Conservation (phyloP, 2,329 filamentous ascomycete species). For the Hypocreales sp. region DNA sequence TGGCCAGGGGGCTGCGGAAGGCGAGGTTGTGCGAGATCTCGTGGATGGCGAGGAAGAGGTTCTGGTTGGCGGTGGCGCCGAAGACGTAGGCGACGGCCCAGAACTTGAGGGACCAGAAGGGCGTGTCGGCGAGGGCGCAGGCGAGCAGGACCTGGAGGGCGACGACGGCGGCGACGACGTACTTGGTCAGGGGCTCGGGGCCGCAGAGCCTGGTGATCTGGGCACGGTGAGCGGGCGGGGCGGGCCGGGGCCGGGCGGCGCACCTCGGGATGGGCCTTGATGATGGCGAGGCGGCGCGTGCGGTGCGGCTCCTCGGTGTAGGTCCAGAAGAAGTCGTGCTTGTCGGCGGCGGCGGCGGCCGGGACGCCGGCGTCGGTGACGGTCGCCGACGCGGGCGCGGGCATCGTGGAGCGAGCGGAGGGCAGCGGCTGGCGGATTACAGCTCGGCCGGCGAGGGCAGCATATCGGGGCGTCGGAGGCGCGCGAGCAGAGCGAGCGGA, state of each 20-base stretch:
- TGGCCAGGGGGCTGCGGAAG: conserved; percentile 65
- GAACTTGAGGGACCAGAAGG: conserved; percentile 73
- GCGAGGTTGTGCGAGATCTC: conserved; percentile 98
- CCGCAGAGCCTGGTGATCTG: conserved; percentile 95
- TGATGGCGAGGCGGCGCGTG: conserved; percentile 80
- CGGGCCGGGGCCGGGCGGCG: no score
- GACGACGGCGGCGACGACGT: conserved; percentile 73
- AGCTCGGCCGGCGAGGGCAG: neutral
- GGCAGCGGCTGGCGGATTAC: neutral
- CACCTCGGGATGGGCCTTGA: conserved; percentile 95
- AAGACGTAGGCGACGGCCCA: conserved; percentile 79
- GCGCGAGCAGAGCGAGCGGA: no score
- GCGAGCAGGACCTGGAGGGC: conserved; percentile 65
- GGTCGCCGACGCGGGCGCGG: conserved; percentile 16
- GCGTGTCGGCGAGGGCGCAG: conserved; percentile 57
- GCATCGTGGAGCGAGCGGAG: conserved; percentile 9
- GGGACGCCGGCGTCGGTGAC: conserved; percentile 13
- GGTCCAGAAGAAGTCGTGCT: conserved; percentile 78
- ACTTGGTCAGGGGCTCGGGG: conserved; percentile 90
- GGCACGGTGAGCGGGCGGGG: no score
- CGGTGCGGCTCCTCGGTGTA: conserved; percentile 97
- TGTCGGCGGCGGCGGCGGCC: conserved; percentile 8
- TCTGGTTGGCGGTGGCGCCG: conserved; percentile 93
- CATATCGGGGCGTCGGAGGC: no score
- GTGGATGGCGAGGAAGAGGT: conserved; percentile 95